Evolutionary conservation across 2,329 filamentous ascomycete species (phyloP).

Genomic region (Aspergillus niger): DNA sequence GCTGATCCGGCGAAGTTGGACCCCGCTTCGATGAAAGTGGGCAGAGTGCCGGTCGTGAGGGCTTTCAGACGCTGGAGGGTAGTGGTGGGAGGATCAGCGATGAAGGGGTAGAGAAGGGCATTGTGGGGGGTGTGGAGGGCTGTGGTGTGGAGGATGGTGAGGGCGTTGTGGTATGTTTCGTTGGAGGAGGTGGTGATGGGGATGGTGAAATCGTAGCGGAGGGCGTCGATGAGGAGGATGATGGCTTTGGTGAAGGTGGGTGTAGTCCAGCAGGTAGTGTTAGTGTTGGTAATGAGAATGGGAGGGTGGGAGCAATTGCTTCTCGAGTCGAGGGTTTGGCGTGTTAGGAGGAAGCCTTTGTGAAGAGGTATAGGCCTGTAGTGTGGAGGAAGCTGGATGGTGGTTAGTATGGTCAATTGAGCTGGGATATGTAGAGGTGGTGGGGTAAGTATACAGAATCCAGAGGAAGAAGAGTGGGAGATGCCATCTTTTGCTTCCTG

Average conservation of each 20-base stretch:
- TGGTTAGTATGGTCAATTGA: neutral
- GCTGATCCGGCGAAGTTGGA: slow-evolving; percentile 93
- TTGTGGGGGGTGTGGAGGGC: slow-evolving; percentile 72
- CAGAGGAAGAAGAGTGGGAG: slow-evolving; percentile 1
- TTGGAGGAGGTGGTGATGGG: slow-evolving; percentile 56
- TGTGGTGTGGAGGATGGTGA: slow-evolving; percentile 82
- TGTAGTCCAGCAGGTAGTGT: slow-evolving; percentile 77
- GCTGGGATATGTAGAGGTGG: too few relatives aligned
- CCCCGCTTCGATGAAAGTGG: slow-evolving; percentile 88
- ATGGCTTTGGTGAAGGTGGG: slow-evolving; percentile 90
- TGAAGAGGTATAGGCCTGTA: slow-evolving; percentile 64
- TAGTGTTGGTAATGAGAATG: neutral
- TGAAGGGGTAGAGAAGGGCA: slow-evolving; percentile 88
- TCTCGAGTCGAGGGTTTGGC: slow-evolving; percentile 66
- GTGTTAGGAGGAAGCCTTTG: slow-evolving; percentile 90
- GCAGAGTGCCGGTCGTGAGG: slow-evolving; percentile 90
- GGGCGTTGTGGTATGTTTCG: slow-evolving; percentile 76
- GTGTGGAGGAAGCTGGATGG: neutral
- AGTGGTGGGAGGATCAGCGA: slow-evolving; percentile 91
- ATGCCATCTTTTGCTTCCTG: neutral
- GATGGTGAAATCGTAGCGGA: slow-evolving; percentile 95
- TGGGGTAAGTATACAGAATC: neutral
- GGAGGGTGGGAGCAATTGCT: slow-evolving; percentile 14
- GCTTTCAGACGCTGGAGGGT: slow-evolving; percentile 91
- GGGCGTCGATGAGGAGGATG: slow-evolving; percentile 84